Evolutionary conservation across 1,139 yeast species (phyloP), one percentile per base, ranked within the genome.

Genomic region (Taiozyma onychis): DNA sequence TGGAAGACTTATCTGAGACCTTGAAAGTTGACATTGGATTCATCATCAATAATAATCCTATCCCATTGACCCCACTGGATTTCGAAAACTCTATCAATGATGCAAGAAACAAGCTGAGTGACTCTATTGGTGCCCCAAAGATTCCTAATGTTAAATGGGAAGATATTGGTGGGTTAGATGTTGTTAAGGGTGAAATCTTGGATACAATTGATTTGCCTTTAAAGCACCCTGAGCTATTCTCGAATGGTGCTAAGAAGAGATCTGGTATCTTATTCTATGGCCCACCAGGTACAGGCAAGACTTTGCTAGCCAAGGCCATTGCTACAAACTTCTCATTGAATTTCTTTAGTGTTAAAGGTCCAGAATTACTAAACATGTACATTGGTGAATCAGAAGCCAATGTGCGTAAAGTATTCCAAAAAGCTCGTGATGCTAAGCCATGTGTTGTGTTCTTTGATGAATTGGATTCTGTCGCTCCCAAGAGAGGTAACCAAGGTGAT

Each of bases 371-470:
- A 57, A 91, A 93, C 66, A 93, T 91, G 98, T 93, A 93, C 67
- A 93, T 93, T 70, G 99, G 99, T 66, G 99, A 93, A 67, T 88
- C 97, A 1, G 99, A 93, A 69, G 97, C 98, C 21, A 93, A 93
- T 66, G 98, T 93, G 16, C 81, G 99, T 53, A 77, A 90, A 50
- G 97, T 93, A 9, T 93, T 93, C 68, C 97, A 91, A 68, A 82
- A 80, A 58, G 98, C 98, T 0, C 75, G 98, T 54, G 98, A 93
- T 68, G 97, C 98, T 14, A 87, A 86, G 63, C 99, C 99, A 1
- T 93, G 99, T 74, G 97, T 93, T 37, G 91, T 93, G 39, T 93
- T 93, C 67, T 93, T 93, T 63, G 99, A 93, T 71, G 99, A 93
- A 68, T 78, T 93, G 69, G 99, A 93, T 70, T 90, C 97, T 2